Base-by-base conservation (phyloP, 257 asterid genomes). In the Apocynum venetum region DNA sequence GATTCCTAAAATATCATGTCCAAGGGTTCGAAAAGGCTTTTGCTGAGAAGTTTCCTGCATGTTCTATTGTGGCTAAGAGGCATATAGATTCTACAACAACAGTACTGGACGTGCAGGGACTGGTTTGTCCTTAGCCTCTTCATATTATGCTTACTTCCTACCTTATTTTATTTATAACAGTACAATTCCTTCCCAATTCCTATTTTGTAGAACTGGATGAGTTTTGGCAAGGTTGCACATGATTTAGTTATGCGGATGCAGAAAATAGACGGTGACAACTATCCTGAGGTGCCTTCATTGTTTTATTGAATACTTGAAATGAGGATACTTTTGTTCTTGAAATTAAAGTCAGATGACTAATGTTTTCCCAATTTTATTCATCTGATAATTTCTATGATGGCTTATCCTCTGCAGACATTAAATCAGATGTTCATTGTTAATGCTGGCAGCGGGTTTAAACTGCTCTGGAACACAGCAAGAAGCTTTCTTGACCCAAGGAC, bases 401-500 rank as follows among this genome's bases (percentile, higher is more conserved):
- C 63, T 79, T 75, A 59, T 78, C 78, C 52, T 88, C 73, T 85
- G 84, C 89, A 96, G 99, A 96, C 97, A 43, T 81, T 96, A 83
- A 91, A 96, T 86, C 93, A 89, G 69, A 93, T 96, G 99, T 91
- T 82, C 89, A 91, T 96, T 65, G 98, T 96, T 71, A 96, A 96
- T 78, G 97, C 98, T 86, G 99, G 99, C 35, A 83, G 84, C 78
- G 99, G 98, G 73, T 96, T 96, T 84, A 96, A 90, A 85, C 83
- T 87, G 74, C 80, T 96, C 46, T 93, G 98, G 98, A 90, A 85
- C 86, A 81, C 95, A 78, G 89, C 67, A 47, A 93, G 90, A 84
- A 94, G 97, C 82, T 93, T 93, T 84, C 94, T 96, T 83, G 99
- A 96, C 81, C 97, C 98, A 35, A 89, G 81, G 86, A 96, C 99